Base-by-base conservation (phyloP, 345 rosid genomes). In the Melaleuca alternifolia region DNA sequence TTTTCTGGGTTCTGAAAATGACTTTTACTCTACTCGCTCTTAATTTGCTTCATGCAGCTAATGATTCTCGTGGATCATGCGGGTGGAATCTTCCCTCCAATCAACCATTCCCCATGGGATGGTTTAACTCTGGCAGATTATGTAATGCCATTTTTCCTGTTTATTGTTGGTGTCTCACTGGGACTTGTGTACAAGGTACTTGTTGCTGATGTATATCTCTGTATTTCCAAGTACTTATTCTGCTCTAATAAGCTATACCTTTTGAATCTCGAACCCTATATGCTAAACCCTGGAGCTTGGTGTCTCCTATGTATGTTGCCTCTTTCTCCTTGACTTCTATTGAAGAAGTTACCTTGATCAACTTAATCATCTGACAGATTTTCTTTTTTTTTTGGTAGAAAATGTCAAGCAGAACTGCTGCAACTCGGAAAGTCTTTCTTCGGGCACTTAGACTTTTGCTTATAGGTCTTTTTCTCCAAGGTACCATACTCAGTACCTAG, bases 61-160 rank as follows among this genome's bases (percentile, higher is more conserved):
- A 96, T 96, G 99, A 95, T 96, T 85, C 87, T 96, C 21, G 99
- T 95, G 85, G 98, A 96, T 88, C 92, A 95, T 87, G 95, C 86
- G 79, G 99, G 99, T 87, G 96, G 96, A 86, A 21, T 95, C 59
- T n/a, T 95, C 84, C 97, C 98, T 81, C 90, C 95, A 33, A 93
- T 96, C 87, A 95, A 95, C 84, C 98, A 96, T 92, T 94, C 99
- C 23, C 97, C 99, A 52, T 96, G 99, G 99, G 88, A 95, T 89
- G 98, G 99, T 57, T 52, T 96, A 82, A 95, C 98, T 24, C 90
- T 96, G 65, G 99, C 99, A 20, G 99, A 96, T 93, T 92, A 94
- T 50, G 98, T 96, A 85, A 95, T 96, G 98, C 98, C 99, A 48
- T 95, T 95, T 91, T 95, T 96, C 89, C 94, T 96, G 75, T 96